Conservation (phyloP, 1,139 yeast species). For the Meyerozyma athensensis region DNA sequence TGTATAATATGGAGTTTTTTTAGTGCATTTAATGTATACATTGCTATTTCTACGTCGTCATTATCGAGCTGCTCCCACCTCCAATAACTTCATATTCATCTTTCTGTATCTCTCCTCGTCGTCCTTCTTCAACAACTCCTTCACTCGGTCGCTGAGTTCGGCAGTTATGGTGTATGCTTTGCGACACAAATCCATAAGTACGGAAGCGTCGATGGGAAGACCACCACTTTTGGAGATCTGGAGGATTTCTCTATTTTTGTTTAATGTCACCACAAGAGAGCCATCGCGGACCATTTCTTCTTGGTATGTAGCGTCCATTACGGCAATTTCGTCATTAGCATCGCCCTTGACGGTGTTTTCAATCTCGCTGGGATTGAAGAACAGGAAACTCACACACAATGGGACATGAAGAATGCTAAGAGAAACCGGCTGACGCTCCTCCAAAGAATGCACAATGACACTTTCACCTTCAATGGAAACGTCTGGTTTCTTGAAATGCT, state of each 20-base stretch:
- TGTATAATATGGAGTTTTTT: not conserved
- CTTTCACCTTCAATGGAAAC: constrained; percentile 59
- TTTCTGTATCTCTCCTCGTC: constrained; percentile 32
- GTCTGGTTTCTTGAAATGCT: constrained; percentile 83
- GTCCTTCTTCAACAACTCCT: constrained; percentile 52
- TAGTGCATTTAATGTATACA: constrained; percentile 1
- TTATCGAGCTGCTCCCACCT: constrained; percentile 35
- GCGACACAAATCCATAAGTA: constrained; percentile 64
- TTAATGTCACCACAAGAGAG: constrained; percentile 75
- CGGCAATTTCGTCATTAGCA: constrained; percentile 42
- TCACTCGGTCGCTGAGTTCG: constrained; percentile 60
- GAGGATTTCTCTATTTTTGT: constrained; percentile 85
- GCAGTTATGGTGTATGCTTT: constrained; percentile 64
- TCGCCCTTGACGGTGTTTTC: constrained; percentile 71
- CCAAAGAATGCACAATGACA: constrained; percentile 60
- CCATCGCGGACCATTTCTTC: constrained; percentile 83
- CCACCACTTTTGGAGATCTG: constrained; percentile 93
- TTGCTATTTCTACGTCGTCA: not conserved
- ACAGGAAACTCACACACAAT: constrained; percentile 83
- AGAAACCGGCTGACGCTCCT: constrained; percentile 84
- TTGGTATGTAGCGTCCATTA: constrained; percentile 71
- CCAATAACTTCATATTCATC: constrained; percentile 29
- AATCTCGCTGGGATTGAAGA: constrained; percentile 61
- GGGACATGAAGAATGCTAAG: constrained; percentile 86
- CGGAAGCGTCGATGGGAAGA: constrained; percentile 69